Evolutionary conservation across 805 yeast species (phyloP).

Genomic region (Candida alai): DNA sequence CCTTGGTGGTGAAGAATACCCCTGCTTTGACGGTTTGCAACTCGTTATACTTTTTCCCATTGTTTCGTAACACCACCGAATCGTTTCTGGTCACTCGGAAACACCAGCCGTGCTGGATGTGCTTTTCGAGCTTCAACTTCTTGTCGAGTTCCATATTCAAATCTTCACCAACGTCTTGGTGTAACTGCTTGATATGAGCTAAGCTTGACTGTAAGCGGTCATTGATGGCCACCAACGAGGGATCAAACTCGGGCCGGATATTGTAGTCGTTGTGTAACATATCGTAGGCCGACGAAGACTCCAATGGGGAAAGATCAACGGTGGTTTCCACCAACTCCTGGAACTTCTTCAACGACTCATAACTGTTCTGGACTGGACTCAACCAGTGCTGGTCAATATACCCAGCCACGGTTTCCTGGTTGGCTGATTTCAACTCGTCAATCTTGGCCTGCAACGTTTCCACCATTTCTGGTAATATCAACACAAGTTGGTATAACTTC

Average conservation of each 20-base stretch:
- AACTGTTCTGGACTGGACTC: constrained; percentile 47
- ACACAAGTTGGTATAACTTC: constrained; percentile 76
- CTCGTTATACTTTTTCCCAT: constrained; percentile 59
- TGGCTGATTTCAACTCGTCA: constrained; percentile 10
- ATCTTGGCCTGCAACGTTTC: constrained; percentile 42
- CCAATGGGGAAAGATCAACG: constrained; percentile 79
- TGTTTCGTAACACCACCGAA: constrained; percentile 68
- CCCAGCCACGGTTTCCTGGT: constrained; percentile 5
- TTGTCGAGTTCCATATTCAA: constrained; percentile 80
- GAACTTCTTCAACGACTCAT: constrained; percentile 55
- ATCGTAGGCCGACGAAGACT: constrained; percentile 38
- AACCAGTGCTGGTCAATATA: constrained; percentile 55
- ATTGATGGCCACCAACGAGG: constrained; percentile 59
- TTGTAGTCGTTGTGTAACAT: constrained; percentile 63
- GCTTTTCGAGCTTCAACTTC: constrained; percentile 85
- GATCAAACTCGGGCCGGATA: constrained; percentile 88
- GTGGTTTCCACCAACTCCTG: constrained; percentile 91
- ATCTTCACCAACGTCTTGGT: constrained; percentile 65
- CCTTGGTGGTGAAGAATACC: constrained; percentile 78
- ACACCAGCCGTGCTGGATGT: constrained; percentile 90
- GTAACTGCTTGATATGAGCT: constrained; percentile 54
- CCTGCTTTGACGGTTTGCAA: constrained; percentile 94
- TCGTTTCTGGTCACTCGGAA: constrained; percentile 89
- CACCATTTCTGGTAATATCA: constrained; percentile 65
- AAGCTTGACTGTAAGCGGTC: constrained; percentile 52